Evolutionary conservation across 352 stramenopile genomes (phyloP).

Genomic region (Aphanomyces euteiches): DNA sequence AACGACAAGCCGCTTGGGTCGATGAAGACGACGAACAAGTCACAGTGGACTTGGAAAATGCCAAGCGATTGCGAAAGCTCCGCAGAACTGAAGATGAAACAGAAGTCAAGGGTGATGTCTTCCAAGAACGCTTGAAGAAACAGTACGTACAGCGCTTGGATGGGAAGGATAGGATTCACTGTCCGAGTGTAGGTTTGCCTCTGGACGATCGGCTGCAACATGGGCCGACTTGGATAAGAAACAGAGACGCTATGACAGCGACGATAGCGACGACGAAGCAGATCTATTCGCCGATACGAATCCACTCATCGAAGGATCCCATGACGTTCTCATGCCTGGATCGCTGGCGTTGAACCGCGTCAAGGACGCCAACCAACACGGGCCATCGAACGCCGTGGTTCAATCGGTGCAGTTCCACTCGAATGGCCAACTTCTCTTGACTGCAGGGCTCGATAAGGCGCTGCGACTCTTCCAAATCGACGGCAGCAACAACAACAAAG

Average conservation of each 20-base stretch:
- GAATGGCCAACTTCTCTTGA: constrained; percentile 84
- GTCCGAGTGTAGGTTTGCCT: constrained; percentile 37
- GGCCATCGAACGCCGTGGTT: constrained; percentile 77
- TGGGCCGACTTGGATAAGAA: constrained; percentile 63
- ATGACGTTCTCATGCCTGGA: constrained; percentile 56
- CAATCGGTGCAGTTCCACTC: constrained; percentile 87
- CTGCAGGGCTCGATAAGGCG: constrained; percentile 90
- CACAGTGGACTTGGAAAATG: constrained; percentile 62
- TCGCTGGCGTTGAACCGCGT: constrained; percentile 68
- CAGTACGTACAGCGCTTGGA: constrained; percentile 46
- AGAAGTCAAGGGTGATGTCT: constrained; percentile 61
- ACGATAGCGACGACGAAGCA: constrained; percentile 58
- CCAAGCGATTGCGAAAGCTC: constrained; percentile 75
- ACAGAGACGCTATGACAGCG: constrained; percentile 37
- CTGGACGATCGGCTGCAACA: constrained; percentile 46
- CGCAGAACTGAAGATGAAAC: constrained; percentile 71
- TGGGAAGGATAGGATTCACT: too few relatives aligned
- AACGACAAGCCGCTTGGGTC: constrained; percentile 63
- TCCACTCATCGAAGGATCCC: constrained; percentile 50
- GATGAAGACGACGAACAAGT: constrained; percentile 83
- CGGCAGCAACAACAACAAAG: constrained; percentile 79
- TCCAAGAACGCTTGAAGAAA: constrained; percentile 77
- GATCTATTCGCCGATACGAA: constrained; percentile 53
- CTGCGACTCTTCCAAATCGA: constrained; percentile 91
- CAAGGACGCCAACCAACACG: constrained; percentile 90